Base-by-base conservation (phyloP, 257 asterid species). In the Anisodus acutangulus region DNA sequence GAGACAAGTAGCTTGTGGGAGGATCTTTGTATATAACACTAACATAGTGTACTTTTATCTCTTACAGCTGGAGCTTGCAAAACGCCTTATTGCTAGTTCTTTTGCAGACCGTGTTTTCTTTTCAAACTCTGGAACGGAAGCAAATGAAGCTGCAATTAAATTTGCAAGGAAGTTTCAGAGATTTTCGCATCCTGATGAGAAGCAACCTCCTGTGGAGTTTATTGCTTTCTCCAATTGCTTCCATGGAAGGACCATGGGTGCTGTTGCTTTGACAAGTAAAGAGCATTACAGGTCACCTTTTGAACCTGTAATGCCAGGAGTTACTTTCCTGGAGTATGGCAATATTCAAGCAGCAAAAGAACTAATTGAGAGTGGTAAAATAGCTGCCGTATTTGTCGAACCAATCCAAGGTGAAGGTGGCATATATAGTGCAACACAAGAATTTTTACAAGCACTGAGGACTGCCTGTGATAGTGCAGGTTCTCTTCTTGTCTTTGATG, bases 401-500 rank as follows among this genome's bases (percentile, higher is more conserved):
- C 99, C 98, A 22, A 86, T 96, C 85, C 98, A 96, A 85, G 99
- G 99, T 64, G 99, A 96, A 89, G 98, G 99, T 17, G 99, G 98
- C 17, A 93, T 96, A 88, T 85, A 92, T 71, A 90, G 95, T 66
- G 95, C 98, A 9, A 86, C 95, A 0, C 88, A 90, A 90, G 95
- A 92, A 83, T 96, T 96, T 43, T 81, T 94, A 86, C 92, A 90
- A 80, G 88, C 97, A 3, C 66, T 96, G 86, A 98, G 95, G 16
- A 72, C 84, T 85, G 94, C 97, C 1, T 96, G 98, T 89, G 97
- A 96, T 87, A 74, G 84, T 49, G 85, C 91, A 45, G 98, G 97
- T 6, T 86, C 95, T 49, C 97, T 95, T 88, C 98, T 97, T 86
- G 94, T 95, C 35, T 93, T 89, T 80, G 99, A 97, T 35, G 99